Conservation (phyloP, 139 green algal genomes). For the Desmodesmus armatus region DNA sequence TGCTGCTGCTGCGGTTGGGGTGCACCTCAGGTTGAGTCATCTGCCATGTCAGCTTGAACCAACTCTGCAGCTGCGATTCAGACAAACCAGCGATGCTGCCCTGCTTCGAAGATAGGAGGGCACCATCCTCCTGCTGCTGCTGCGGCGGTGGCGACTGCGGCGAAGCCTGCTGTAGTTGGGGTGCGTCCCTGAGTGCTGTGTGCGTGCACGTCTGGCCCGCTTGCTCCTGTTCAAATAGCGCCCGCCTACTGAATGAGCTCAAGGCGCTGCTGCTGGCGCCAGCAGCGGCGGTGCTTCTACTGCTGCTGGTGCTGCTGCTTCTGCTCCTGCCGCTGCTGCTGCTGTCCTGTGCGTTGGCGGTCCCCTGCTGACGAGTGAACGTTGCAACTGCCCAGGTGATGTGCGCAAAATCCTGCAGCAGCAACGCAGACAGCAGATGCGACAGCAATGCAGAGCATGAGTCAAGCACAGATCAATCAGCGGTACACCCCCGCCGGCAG, state of each 20-base stretch:
- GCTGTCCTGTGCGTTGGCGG: background rate
- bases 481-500: background rate
- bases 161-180: too few species aligned
- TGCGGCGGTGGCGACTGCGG: too few species aligned
- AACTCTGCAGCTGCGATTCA: too few species aligned
- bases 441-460: background rate
- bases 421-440: background rate
- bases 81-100: too few species aligned
- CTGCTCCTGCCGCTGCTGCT: conserved; percentile 8
- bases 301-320: conserved; percentile 18
- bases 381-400: conserved; percentile 21
- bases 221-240: too few species aligned
- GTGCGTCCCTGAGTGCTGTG: too few species aligned
- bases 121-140: too few species aligned
- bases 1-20: background rate
- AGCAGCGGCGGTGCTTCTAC: background rate
- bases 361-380: conserved; percentile 7
- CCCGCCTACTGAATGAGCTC: too few species aligned
- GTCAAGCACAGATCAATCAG: background rate
- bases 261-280: background rate
- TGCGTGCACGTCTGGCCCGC: too few species aligned
- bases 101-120: too few species aligned
- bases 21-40: too few species aligned
- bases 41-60: too few species aligned
- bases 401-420: conserved; percentile 20